A percentile compares a stretch with the other conserved stretches of the same genome.
Evolutionary conservation across 164 flowering plant genomes (phyloP).

Genomic region (Dillenia turbinata): DNA sequence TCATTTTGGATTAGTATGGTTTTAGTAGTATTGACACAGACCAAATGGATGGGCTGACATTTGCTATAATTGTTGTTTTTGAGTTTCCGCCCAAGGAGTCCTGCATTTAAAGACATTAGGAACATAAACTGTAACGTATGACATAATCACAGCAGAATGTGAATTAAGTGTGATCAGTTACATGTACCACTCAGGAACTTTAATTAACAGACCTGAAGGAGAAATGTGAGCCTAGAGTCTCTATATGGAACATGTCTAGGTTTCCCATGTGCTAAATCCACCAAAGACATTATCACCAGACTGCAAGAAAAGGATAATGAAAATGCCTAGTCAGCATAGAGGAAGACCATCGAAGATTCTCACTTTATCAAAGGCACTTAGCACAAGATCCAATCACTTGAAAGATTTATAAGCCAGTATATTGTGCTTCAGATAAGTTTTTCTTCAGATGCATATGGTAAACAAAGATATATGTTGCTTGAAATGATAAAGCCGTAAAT

Average conservation of each 20-base stretch:
- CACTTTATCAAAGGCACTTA: too few relatives aligned
- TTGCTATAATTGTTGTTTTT: slow-evolving; percentile 83
- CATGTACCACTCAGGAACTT: neutral
- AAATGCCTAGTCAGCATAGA: neutral
- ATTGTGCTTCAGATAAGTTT: too few relatives aligned
- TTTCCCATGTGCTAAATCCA: slow-evolving; percentile 86
- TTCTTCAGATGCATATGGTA: too few relatives aligned
- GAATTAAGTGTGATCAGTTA: neutral
- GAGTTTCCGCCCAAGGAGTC: slow-evolving; percentile 96
- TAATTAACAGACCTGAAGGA: slow-evolving; percentile 62
- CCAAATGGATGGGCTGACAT: slow-evolving; percentile 88
- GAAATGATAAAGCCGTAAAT: too few relatives aligned
- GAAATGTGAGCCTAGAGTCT: slow-evolving; percentile 91
- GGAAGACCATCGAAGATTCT: too few relatives aligned
- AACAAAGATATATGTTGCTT: too few relatives aligned
- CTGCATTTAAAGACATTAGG: slow-evolving; percentile 33
- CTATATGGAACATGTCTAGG: slow-evolving; percentile 89
- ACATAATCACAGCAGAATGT: neutral
- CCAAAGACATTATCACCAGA: slow-evolving; percentile 83
- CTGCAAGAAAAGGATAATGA: slow-evolving; percentile 25
- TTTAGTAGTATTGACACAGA: slow-evolving; percentile 7
- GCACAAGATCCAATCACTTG: neutral
- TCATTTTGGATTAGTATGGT: too few relatives aligned
- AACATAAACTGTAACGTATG: neutral
- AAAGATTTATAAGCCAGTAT: neutral